Evolutionary conservation across 169 alveolate genomes (phyloP), one percentile per base, ranked within the genome.

Genomic region (Condylostoma magnum): DNA sequence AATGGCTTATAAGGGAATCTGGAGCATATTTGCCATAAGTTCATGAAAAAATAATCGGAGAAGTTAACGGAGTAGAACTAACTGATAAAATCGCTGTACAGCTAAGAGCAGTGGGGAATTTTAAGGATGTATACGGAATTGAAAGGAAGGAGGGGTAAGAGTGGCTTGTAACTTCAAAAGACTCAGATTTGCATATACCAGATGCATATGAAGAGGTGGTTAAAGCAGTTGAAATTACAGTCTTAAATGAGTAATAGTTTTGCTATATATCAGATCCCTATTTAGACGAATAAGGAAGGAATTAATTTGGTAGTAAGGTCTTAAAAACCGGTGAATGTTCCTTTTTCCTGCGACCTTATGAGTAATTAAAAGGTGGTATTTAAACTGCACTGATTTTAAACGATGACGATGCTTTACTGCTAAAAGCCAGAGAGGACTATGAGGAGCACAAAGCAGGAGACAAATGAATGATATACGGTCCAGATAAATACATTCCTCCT

Each of bases 391-490:
- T 77, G 5, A 15, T 41, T 10, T 53, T 82, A 4, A 74, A 74
- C 8, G 90, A 82, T 74, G 84, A 82, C 41, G 90, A 82, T 38
- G 80, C 83, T 15, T 33, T 82, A 15, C 44, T 82, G 15, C 41
- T 82, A n/a, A 77, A 69, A 28, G 90, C 90, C 6, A 67, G 48
- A 0, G 28, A 44, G 4, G 75, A 66, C 12, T 34, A 69, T 52
- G 54, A 52, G 18, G 86, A 77, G 66, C 22, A 69, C 37, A 51
- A 54, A 54, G 75, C 79, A 12, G 89, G 89, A 41, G 50, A 58
- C 12, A 72, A 41, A 50, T 82, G 90, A 85, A 77, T 82, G 70
- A 54, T 82, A 6, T 56, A 68, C 46, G 90, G 90, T 0, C 90
- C 90, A 22, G 46, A 77, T 34, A 83, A 82, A 25, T 82, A 48